Base-by-base conservation (phyloP, 345 rosid genomes). In the Garcia nutans region DNA sequence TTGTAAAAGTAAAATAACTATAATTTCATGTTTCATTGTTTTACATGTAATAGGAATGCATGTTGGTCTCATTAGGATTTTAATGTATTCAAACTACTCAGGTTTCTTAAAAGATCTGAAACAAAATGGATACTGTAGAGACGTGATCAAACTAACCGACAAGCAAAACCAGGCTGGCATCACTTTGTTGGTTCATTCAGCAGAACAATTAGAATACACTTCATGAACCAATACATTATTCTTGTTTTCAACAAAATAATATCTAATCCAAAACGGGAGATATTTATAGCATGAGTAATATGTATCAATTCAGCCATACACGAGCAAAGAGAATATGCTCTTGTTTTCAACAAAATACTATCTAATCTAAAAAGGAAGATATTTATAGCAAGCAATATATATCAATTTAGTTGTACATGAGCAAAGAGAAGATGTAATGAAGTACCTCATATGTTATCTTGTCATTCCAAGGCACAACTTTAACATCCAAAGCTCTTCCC, bases 381-480 rank as follows among this genome's bases (percentile, higher is more conserved):
- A 37, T 57, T 55, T 20, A 20, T 20, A n/a, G 17, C 26, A 15
- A 15, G 11, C n/a, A 26, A 3, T 15, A n/a, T 15, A 70, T 9
- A 26, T 19, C 57, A 54, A 31, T n/a, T 19, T 6, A 28, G 5
- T 0, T 17, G 6, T 13, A 50, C 19, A 50, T 22, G 50, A 15
- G 22, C n/a, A 28, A 7, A 22, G 3, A 37, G 1, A 37, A 44
- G 42, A 10, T 45, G 42, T 20, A 54, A 74, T 33, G 47, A 50
- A 42, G 56, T 74, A 74, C 77, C 77, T 74, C 50, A 47, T 47
- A 47, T 55, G 44, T 41, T 8, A 17, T n/a, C n/a, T n/a, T 55
- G 16, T 31, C 42, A 57, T 74, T 33, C 72, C n/a, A 55, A 74
- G 70, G 77, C 70, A 74, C 22, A 55, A n/a, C 16, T 33, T 26